Evolutionary conservation across 2,329 filamentous ascomycete species (phyloP).

Genomic region (Didymella pomorum): DNA sequence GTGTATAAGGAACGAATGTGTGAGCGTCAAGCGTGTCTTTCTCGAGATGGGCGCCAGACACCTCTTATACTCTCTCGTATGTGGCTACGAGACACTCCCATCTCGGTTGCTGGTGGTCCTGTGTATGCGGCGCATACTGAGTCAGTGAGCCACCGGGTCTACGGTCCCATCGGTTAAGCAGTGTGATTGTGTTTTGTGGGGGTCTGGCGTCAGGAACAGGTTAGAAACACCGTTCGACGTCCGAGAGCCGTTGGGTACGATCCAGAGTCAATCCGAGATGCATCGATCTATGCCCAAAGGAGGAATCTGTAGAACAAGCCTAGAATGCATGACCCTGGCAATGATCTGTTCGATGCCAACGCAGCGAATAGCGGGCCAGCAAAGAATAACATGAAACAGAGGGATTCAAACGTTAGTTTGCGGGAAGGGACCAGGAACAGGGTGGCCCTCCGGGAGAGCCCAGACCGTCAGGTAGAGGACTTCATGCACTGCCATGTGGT

Average conservation of each 20-base stretch:
- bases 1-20: conserved; percentile 32
- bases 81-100: conserved; percentile 19
- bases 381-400: conserved; percentile 17
- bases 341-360: conserved; percentile 11
- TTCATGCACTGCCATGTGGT: conserved; percentile 14
- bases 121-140: conserved; percentile 20
- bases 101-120: conserved; percentile 31
- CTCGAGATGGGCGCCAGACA: conserved; percentile 13
- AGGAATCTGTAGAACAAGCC: conserved; percentile 15
- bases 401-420: conserved; percentile 3
- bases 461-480: conserved; percentile 8
- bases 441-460: not conserved
- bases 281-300: conserved; percentile 8
- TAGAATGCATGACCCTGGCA: conserved; percentile 15
- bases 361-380: conserved; percentile 6
- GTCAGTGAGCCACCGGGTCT: conserved; percentile 25
- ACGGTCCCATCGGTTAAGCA: conserved; percentile 22
- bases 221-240: conserved; percentile 28
- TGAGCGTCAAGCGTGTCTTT: conserved; percentile 45
- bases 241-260: conserved; percentile 24
- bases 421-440: conserved; percentile 13
- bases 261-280: not conserved
- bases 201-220: conserved; percentile 22
- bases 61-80: conserved; percentile 34
- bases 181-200: conserved; percentile 25